Evolutionary conservation across 306 rosid genomes (phyloP).

Genomic region (Ceratonia siliqua): DNA sequence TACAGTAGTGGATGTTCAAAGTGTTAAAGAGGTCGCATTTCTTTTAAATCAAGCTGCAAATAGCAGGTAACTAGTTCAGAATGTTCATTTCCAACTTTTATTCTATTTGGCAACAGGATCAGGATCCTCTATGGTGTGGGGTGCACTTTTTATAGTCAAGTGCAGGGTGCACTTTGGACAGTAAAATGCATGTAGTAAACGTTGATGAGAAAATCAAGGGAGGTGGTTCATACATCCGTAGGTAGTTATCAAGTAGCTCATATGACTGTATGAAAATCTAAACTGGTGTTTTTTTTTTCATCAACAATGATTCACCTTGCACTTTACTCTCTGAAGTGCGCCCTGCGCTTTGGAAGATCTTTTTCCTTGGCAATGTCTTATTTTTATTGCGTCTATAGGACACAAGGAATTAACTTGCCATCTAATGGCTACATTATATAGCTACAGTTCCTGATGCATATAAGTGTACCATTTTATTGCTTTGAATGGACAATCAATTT

Average conservation of each 20-base stretch:
- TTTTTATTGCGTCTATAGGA: neutral
- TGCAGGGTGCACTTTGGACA: no score
- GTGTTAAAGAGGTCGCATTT: constrained; percentile 86
- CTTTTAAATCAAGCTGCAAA: constrained; percentile 85
- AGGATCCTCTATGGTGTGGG: no score
- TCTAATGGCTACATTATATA: neutral
- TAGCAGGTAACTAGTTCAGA: constrained; percentile 66
- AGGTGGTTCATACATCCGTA: no score
- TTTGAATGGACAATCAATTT: constrained; percentile 1
- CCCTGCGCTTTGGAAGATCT: no score
- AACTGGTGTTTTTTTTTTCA: no score
- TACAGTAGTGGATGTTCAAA: constrained; percentile 82
- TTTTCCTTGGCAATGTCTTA: constrained; percentile 6
- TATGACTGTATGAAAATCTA: no score
- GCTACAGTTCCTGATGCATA: neutral
- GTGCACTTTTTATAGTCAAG: no score
- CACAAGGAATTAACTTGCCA: neutral
- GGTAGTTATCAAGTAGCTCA: no score
- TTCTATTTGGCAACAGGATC: constrained; percentile 11
- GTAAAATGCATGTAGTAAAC: no score
- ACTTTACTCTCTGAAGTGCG: no score
- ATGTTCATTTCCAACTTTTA: constrained; percentile 7
- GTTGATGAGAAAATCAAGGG: no score
- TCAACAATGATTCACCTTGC: no score
- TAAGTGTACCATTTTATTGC: neutral